Base-by-base conservation (phyloP, 176 grass and related monocot species). In the Tillandsia leiboldiana region DNA sequence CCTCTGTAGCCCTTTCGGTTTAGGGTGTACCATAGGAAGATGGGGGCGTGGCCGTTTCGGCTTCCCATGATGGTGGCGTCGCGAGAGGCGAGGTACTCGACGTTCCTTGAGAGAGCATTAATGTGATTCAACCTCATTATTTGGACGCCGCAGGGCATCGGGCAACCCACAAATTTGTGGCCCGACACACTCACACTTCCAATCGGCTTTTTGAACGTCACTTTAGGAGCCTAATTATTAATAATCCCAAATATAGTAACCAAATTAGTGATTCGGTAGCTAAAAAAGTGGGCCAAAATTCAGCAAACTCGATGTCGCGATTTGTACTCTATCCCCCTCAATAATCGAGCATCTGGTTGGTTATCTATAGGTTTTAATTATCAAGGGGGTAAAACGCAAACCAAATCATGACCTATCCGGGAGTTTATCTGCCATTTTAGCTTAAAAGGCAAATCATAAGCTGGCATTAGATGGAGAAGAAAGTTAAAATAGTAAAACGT, bases 141-240 rank as follows among this genome's bases (percentile, higher is more conserved):
- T 65, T 90, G 87, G 4, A 96, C 84, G 26, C 91, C 91, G 66
- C 91, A 96, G 12, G 91, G 91, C 91, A 96, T 96, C 17, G 91
- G 87, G 57, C 91, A 96, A 49, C 91, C 84, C 9, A 90, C 87
- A n/a, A 95, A 95, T 67, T 95, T 95, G 76, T 95, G 91, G 5
- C 91, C 91, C 1, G 91, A 95, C 18, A 95, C 91, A 0, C 83
- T 90, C 48, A 90, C 87, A 65, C 87, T 95, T 5, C 83, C 86
- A 51, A 95, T 95, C 22, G 87, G 84, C 49, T 95, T 95, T 64
- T 90, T 95, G 56, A 88, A 94, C 54, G 87, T 76, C 20, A 96
- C 91, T 65, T 96, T 87, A 23, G 91, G 84, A 52, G 91, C 91
- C 91, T 96, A 66, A 14, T 63, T 63, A 14, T 63, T 63, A 71